Conservation (phyloP, 2,329 filamentous ascomycete genomes). For the Trichoderma citrinoviride region DNA sequence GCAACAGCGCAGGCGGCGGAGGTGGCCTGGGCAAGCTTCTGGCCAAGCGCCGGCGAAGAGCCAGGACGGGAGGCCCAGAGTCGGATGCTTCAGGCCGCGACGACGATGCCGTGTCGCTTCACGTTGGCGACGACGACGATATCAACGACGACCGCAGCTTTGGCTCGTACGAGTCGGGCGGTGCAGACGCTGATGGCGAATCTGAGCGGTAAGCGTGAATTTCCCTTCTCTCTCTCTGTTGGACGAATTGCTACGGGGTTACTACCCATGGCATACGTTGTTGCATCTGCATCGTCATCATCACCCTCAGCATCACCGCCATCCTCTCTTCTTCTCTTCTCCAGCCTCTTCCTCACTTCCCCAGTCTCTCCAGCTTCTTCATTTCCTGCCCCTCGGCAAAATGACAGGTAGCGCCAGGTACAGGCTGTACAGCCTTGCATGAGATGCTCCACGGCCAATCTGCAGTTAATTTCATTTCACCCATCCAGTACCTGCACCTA, state of each 20-base stretch:
- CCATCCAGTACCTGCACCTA: background rate
- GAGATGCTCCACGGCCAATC: slow-evolving; percentile 3
- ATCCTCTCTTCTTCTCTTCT: too few species aligned
- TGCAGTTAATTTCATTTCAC: slow-evolving; percentile 1
- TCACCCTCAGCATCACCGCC: too few species aligned
- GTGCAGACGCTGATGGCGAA: slow-evolving; percentile 33
- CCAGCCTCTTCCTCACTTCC: too few species aligned
- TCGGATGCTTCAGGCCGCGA: slow-evolving; percentile 30
- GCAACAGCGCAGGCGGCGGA: slow-evolving; percentile 30
- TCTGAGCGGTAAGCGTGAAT: slow-evolving; percentile 25
- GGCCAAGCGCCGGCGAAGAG: slow-evolving; percentile 49
- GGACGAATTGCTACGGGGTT: background rate
- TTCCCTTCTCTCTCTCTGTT: background rate
- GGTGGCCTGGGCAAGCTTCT: slow-evolving; percentile 54
- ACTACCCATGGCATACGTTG: background rate
- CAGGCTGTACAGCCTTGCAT: background rate
- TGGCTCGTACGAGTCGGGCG: slow-evolving; percentile 38
- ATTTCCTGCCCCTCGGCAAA: background rate
- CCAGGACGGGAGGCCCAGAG: slow-evolving; percentile 44
- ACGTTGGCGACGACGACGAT: slow-evolving; percentile 36
- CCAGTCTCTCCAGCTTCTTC: too few species aligned
- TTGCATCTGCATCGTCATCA: background rate
- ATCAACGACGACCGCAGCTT: slow-evolving; percentile 35
- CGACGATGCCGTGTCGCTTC: slow-evolving; percentile 33
- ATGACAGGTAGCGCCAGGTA: background rate